Percentiles rank a stretch among this genome's conserved stretches.
phyloP scores from a whole-genome alignment of 805 yeast species.

The Hyphopichia homilentoma region DNA sequence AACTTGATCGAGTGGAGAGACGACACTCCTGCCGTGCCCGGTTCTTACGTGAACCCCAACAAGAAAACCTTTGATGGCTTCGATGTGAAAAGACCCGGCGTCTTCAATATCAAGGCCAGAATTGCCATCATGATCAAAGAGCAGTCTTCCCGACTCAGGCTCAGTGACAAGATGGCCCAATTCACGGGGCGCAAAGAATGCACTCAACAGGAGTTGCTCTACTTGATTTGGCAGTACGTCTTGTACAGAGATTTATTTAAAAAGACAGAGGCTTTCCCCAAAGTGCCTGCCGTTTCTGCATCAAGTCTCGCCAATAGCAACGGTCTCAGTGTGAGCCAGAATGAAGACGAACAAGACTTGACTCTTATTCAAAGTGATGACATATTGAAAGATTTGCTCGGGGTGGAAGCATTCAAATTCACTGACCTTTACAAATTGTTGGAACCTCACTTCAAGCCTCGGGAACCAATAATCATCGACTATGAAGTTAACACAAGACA shows the following conservation, averaged over 20 bases:
- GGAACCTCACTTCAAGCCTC: conserved; percentile 68
- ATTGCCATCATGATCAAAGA: conserved; percentile 75
- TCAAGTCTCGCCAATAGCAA: conserved; percentile 13
- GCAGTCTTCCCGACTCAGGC: conserved; percentile 60
- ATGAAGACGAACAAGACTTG: conserved; percentile 28
- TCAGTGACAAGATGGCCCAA: conserved; percentile 61
- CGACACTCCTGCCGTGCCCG: conserved; percentile 30
- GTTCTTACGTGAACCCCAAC: conserved; percentile 10
- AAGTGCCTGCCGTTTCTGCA: conserved; percentile 38
- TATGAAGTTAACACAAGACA: conserved; percentile 74
- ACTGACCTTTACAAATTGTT: conserved; percentile 69
- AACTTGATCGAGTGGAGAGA: conserved; percentile 89
- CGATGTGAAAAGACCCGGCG: conserved; percentile 79
- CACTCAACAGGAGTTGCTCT: conserved; percentile 82
- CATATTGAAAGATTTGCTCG: conserved; percentile 42
- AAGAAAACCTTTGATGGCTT: conserved; percentile 69
- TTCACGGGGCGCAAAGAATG: conserved; percentile 75
- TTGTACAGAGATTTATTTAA: conserved; percentile 57
- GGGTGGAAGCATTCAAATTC: conserved; percentile 55
- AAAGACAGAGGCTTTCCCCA: conserved; percentile 23
- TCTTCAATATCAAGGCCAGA: conserved; percentile 50
- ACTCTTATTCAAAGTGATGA: conserved; percentile 41
- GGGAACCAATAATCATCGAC: conserved; percentile 74
- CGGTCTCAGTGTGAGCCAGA: conserved; percentile 9
- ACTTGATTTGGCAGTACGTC: conserved; percentile 74